phyloP scores from a whole-genome alignment of 108 stramenopile genomes.

The Cyclotella baltica region DNA sequence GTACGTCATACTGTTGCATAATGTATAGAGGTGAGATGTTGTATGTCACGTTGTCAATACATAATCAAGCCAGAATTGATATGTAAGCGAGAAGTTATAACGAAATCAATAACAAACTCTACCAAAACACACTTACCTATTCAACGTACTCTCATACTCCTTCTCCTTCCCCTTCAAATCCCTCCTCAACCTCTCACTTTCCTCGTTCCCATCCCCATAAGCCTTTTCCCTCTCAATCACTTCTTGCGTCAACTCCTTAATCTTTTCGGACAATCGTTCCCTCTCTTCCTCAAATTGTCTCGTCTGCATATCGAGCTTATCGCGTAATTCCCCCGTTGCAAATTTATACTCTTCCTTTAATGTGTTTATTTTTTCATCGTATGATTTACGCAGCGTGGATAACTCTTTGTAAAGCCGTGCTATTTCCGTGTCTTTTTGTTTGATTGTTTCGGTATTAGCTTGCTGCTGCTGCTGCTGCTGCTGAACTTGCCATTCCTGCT shows the following conservation, averaged over 20 bases:
- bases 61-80: too few species aligned
- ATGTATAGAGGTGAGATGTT: too few species aligned
- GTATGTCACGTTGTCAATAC: too few species aligned
- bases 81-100: background rate
- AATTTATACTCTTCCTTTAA: conserved; percentile 38
- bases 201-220: conserved; percentile 23
- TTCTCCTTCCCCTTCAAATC: conserved; percentile 46
- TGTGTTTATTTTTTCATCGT: conserved; percentile 26
- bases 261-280: conserved; percentile 15
- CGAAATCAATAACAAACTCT: background rate
- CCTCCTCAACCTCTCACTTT: conserved; percentile 9
- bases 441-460: background rate
- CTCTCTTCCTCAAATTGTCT: conserved; percentile 46
- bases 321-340: conserved; percentile 28
- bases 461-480: conserved; percentile 15
- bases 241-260: conserved; percentile 39
- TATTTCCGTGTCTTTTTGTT: conserved; percentile 47
- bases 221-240: conserved; percentile 45
- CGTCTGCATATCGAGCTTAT: conserved; percentile 24
- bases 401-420: conserved; percentile 37
- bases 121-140: background rate
- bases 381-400: conserved; percentile 39
- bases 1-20: conserved; percentile 18
- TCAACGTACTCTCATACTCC: conserved; percentile 28
- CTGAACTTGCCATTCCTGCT: conserved; percentile 51